phyloP scores from a whole-genome alignment of 176 grass and related monocot genomes.

The Triticum timopheevii region DNA sequence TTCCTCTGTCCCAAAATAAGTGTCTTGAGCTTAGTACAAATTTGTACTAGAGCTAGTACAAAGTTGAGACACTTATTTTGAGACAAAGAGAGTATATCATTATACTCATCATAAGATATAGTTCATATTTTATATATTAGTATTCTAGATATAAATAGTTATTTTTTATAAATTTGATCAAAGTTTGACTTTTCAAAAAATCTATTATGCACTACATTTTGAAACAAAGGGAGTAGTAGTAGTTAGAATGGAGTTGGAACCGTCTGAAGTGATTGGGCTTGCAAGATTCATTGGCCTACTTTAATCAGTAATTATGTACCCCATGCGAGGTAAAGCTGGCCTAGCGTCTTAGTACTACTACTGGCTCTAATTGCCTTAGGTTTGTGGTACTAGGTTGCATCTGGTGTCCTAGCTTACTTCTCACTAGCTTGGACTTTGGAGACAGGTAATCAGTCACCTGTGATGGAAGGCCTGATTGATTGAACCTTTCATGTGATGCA shows the following conservation, averaged over 20 bases:
- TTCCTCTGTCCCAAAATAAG: too few species aligned
- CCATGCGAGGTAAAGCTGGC: neutral
- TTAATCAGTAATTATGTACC: neutral
- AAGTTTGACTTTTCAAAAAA: too few species aligned
- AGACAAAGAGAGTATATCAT: too few species aligned
- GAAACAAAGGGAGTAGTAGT: neutral
- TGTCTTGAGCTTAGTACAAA: too few species aligned
- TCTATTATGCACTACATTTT: too few species aligned
- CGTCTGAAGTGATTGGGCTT: neutral
- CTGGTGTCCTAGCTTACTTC: neutral
- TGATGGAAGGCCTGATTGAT: slow-evolving; percentile 19
- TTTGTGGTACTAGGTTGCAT: neutral
- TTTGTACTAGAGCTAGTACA: too few species aligned
- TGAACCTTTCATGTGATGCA: slow-evolving; percentile 33
- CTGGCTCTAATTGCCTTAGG: neutral
- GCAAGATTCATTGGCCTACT: neutral
- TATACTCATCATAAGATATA: too few species aligned
- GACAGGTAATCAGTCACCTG: slow-evolving; percentile 5
- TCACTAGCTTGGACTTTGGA: neutral
- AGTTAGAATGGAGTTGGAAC: neutral
- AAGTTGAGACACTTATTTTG: too few species aligned
- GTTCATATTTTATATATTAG: too few species aligned
- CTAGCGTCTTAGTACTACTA: neutral
- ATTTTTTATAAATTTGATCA: too few species aligned
- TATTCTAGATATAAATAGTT: too few species aligned